Evolutionary conservation across 805 yeast species (phyloP), one percentile per base, ranked within the genome.

Genomic region (Sugiyamaella floridensis): DNA sequence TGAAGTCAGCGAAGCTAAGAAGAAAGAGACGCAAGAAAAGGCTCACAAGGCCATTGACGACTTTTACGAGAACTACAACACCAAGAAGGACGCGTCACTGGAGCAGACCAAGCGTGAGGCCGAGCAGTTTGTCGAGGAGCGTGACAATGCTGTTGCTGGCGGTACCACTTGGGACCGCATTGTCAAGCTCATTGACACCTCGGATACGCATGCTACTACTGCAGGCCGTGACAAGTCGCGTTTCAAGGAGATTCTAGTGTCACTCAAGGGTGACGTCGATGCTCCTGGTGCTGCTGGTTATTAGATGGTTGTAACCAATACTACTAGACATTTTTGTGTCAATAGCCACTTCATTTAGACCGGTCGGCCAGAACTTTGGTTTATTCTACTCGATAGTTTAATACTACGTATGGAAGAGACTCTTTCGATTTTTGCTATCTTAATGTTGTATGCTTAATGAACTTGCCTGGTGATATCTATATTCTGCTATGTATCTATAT

Each of bases 21-120:
- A 85, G 64, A 73, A 73, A 29, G 88, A 82, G 55, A 76, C 89
- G 54, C 78, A 85, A 52, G 78, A 80, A 49, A 83, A 84, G 57
- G 98, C 98, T 9, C 80, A 81, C 63, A 81, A 82, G 66, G 83
- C 89, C 50, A 81, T 89, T 63, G 97, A 92, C 67, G 96, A 86
- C 58, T 92, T 92, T 69, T 92, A 92, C 69, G 96, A 88, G 62
- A 84, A 83, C 65, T 92, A 92, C 76, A 89, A 88, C 72, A 75
- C 77, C 65, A 90, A 90, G 73, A 85, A 82, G 69, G 92, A 88
- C 50, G 78, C 78, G 58, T 79, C 82, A 49, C 72, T 83, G 52
- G 82, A 79, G 55, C 76, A 78, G 54, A 83, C 86, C 11, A 75
- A 76, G 65, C 73, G 74, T 49, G 93, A 85, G 60, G 87, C 88